Percentiles rank a stretch among this genome's conserved stretches.
Evolutionary conservation across 257 asterid species (phyloP).

Genomic region (Forsythia viridissima): DNA sequence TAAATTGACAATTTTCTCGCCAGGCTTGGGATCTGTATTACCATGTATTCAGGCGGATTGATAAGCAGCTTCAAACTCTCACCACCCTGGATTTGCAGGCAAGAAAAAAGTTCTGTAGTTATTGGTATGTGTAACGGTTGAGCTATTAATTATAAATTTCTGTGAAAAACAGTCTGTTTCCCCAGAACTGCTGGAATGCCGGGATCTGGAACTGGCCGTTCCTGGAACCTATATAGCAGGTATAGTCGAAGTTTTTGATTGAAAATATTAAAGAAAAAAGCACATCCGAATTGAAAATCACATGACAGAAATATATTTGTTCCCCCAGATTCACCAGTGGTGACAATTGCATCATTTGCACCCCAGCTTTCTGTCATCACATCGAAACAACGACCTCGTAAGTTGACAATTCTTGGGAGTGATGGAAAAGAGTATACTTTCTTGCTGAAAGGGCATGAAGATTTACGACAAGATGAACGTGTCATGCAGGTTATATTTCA

Average conservation of each 20-base stretch:
- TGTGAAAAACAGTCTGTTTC: constrained; percentile 77
- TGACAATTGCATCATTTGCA: constrained; percentile 88
- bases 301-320: constrained; percentile 11
- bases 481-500: constrained; percentile 85
- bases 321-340: constrained; percentile 83
- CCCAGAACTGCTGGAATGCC: constrained; percentile 90
- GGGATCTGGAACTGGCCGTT: constrained; percentile 87
- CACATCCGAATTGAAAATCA: neutral
- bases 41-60: constrained; percentile 92
- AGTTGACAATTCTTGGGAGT: constrained; percentile 93
- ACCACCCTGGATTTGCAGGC: constrained; percentile 98
- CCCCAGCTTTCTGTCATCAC: constrained; percentile 98
- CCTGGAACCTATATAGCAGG: constrained; percentile 99
- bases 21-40: constrained; percentile 99
- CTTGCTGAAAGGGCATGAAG: constrained; percentile 96
- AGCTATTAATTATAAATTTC: constrained; percentile 17
- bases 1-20: constrained; percentile 18
- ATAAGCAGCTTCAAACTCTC: constrained; percentile 92
- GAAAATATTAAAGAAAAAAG: neutral
- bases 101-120: constrained; percentile 34
- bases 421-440: constrained; percentile 97
- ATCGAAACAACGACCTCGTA: constrained; percentile 97
- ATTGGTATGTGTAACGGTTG: constrained; percentile 16
- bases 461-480: constrained; percentile 99
- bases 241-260: constrained; percentile 23